phyloP scores from a whole-genome alignment of 352 stramenopile genomes.

The Pythium guiyangense region DNA sequence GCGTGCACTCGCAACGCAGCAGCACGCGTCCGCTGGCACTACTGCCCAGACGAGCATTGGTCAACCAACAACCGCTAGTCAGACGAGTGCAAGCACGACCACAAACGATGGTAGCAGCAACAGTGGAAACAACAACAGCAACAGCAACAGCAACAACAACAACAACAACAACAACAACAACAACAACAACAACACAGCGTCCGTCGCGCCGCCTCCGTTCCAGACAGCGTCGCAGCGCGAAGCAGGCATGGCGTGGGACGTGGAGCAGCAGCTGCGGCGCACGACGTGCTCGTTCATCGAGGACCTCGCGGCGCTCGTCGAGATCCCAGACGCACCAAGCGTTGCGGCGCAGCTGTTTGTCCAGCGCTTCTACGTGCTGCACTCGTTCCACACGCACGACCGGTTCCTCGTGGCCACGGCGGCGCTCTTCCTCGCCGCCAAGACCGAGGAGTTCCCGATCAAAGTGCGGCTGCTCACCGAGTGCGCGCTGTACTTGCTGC shows the following conservation, averaged over 20 bases:
- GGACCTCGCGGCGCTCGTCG: slow-evolving; percentile 54
- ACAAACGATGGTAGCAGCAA: neutral
- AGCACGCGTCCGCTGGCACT: neutral
- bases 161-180: slow-evolving; percentile 5
- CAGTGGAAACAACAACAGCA: neutral
- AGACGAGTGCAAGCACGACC: neutral
- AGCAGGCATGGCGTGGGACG: slow-evolving; percentile 40
- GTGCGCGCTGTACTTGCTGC: slow-evolving; percentile 59
- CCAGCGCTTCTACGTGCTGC: slow-evolving; percentile 76
- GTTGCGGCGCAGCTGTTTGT: slow-evolving; percentile 63
- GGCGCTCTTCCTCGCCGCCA: slow-evolving; percentile 69
- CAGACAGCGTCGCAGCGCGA: slow-evolving; percentile 41
- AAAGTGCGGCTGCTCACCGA: slow-evolving; percentile 78
- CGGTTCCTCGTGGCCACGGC: slow-evolving; percentile 75
- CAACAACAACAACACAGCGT: neutral
- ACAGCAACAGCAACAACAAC: slow-evolving; percentile 20
- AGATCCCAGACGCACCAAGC: slow-evolving; percentile 51
- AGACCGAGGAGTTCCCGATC: slow-evolving; percentile 74
- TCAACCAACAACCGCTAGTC: neutral
- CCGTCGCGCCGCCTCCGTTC: slow-evolving; percentile 23
- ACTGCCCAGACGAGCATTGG: too few species aligned
- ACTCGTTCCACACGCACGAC: slow-evolving; percentile 75
- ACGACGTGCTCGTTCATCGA: slow-evolving; percentile 67
- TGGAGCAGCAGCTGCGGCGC: slow-evolving; percentile 57
- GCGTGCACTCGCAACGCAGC: slow-evolving; percentile 23